Conservation (phyloP, 257 asterid species). For the Scutellaria barbata region DNA sequence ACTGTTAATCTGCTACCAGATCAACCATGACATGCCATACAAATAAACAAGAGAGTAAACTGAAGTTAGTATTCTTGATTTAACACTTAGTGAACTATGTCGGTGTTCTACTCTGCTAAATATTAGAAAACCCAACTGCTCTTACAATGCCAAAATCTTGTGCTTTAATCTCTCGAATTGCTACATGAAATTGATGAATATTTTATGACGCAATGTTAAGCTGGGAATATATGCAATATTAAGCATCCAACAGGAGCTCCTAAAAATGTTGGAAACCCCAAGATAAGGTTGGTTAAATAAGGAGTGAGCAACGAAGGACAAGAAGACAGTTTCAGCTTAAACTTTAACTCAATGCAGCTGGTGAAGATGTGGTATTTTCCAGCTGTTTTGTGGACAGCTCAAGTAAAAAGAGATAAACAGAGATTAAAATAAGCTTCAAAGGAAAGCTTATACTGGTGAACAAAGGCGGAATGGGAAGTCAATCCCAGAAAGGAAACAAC, state of each 20-base stretch:
- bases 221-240: neutral
- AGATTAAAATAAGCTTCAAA: neutral
- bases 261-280: neutral
- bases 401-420: neutral
- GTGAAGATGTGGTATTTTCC: neutral
- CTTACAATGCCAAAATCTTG: constrained; percentile 4
- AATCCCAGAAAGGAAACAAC: neutral
- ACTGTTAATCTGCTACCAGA: neutral
- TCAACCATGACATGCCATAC: neutral
- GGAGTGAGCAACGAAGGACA: constrained; percentile 11
- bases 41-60: constrained; percentile 21
- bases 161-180: neutral
- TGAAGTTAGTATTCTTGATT: neutral
- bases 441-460: neutral
- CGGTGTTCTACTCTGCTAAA: neutral
- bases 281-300: neutral
- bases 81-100: constrained; percentile 15
- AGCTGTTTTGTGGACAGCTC: neutral
- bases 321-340: constrained; percentile 3
- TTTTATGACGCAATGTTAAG: neutral
- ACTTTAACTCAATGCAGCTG: constrained; percentile 20
- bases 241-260: no score
- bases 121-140: neutral
- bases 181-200: neutral
- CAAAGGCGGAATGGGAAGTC: neutral